A percentile compares a stretch with the other conserved stretches of the same genome.
Conservation (phyloP, 2,329 filamentous ascomycete genomes). For the Alternaria dauci region DNA sequence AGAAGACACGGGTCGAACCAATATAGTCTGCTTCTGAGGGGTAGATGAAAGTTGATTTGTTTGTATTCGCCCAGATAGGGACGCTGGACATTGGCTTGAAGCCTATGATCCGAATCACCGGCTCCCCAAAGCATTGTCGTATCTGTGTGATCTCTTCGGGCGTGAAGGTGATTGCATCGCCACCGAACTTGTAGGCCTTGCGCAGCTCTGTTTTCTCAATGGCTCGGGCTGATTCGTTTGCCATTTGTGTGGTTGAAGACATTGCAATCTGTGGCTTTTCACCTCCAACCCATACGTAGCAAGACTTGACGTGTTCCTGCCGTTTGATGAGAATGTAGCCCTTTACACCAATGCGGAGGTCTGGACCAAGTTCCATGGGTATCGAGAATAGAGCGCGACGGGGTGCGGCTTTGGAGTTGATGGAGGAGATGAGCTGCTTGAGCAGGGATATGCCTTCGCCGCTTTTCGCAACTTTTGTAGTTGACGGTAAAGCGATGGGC, state of each 20-base stretch:
- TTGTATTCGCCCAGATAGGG: constrained; percentile 83
- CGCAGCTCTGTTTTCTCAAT: constrained; percentile 84
- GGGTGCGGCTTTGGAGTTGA: constrained; percentile 88
- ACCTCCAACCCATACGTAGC: constrained; percentile 88
- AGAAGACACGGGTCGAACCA: constrained; percentile 91
- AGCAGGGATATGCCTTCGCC: constrained; percentile 81
- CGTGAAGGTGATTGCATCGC: constrained; percentile 85
- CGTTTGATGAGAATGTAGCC: constrained; percentile 90
- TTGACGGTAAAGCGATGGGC: constrained; percentile 61
- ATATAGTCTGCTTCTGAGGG: constrained; percentile 90
- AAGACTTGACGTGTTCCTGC: constrained; percentile 81
- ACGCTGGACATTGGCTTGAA: constrained; percentile 84
- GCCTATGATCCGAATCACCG: constrained; percentile 86
- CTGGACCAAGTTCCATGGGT: constrained; percentile 86
- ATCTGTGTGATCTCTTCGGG: constrained; percentile 82
- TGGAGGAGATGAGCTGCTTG: constrained; percentile 81
- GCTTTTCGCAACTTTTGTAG: constrained; percentile 70
- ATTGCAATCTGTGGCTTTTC: constrained; percentile 83
- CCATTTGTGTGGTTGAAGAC: constrained; percentile 76
- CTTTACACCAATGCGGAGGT: constrained; percentile 86
- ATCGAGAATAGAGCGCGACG: constrained; percentile 87
- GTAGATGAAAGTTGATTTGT: constrained; percentile 91
- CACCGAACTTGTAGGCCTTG: constrained; percentile 96
- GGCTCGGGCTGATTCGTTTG: constrained; percentile 77
- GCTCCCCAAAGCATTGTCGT: constrained; percentile 77